Evolutionary conservation across 768 basidiomycete species (phyloP).

Genomic region (Tricholoma flavovirens): DNA sequence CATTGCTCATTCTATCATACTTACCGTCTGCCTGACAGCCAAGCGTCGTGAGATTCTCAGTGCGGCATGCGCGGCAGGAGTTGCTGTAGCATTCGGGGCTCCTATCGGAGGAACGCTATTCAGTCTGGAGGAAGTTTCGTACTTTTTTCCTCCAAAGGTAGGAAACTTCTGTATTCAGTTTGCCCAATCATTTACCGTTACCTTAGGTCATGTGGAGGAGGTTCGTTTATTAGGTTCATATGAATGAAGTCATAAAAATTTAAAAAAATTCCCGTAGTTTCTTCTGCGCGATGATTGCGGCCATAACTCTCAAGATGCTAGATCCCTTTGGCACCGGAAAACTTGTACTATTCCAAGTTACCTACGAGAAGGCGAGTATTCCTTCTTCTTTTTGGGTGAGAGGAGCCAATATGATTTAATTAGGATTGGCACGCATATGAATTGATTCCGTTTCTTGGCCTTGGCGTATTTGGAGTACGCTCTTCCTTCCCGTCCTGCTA

Average conservation of each 20-base stretch:
- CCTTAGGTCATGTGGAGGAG: slow-evolving; percentile 89
- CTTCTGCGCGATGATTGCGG: slow-evolving; percentile 97
- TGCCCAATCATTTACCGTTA: slow-evolving; percentile 1
- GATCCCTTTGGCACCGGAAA: slow-evolving; percentile 97
- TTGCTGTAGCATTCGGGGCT: slow-evolving; percentile 95
- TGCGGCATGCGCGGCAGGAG: slow-evolving; percentile 95
- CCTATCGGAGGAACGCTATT: slow-evolving; percentile 93
- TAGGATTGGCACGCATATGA: slow-evolving; percentile 95
- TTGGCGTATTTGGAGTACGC: slow-evolving; percentile 83
- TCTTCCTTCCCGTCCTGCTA: not conserved
- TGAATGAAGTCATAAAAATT: not conserved
- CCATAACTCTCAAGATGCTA: slow-evolving; percentile 86
- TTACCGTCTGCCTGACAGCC: slow-evolving; percentile 34
- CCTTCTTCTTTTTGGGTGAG: not conserved
- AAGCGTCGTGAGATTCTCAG: slow-evolving; percentile 94
- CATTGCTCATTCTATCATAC: not conserved
- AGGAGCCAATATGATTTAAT: not conserved
- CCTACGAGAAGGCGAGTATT: slow-evolving; percentile 66
- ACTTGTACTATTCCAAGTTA: slow-evolving; percentile 87
- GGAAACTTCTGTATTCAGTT: not conserved
- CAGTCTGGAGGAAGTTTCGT: slow-evolving; percentile 92
- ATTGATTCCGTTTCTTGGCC: slow-evolving; percentile 73
- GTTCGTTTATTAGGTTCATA: slow-evolving; percentile 32
- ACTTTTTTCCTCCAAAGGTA: slow-evolving; percentile 94
- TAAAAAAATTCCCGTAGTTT: slow-evolving; percentile 59